phyloP scores from a whole-genome alignment of 768 basidiomycete genomes.

The Boletales sp. region DNA sequence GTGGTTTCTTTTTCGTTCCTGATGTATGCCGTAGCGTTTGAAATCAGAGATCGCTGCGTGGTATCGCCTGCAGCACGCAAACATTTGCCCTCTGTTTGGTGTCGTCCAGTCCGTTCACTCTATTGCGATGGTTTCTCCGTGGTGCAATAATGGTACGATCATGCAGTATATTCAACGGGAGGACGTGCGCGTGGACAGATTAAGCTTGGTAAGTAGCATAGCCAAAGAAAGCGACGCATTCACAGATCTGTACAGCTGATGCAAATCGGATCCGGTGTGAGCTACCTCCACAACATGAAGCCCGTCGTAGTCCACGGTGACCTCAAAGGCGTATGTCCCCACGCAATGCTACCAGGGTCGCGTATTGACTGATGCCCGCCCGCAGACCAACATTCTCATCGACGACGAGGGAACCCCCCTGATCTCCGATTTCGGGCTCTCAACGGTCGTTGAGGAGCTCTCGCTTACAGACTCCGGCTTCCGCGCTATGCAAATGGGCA shows the following conservation, averaged over 20 bases:
- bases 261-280: conserved; percentile 55
- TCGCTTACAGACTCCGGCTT: conserved; percentile 26
- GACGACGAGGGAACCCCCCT: conserved; percentile 48
- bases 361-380: background rate
- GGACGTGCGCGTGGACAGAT: conserved; percentile 39
- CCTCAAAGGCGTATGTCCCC: conserved; percentile 51
- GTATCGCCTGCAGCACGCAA: conserved; percentile 54
- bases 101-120: conserved; percentile 48
- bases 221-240: background rate
- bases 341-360: background rate
- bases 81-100: conserved; percentile 54
- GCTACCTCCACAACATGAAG: conserved; percentile 53
- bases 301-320: conserved; percentile 60
- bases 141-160: conserved; percentile 59
- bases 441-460: conserved; percentile 54
- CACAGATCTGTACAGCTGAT: conserved; percentile 34
- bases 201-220: conserved; percentile 42
- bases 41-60: conserved; percentile 56
- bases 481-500: conserved; percentile 24
- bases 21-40: conserved; percentile 39
- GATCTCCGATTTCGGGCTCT: conserved; percentile 62
- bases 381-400: conserved; percentile 55
- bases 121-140: conserved; percentile 63
- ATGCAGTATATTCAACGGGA: conserved; percentile 43
- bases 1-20: background rate